Conservation (phyloP, 2,329 filamentous ascomycete genomes). For the Dactylellina drechsleri region DNA sequence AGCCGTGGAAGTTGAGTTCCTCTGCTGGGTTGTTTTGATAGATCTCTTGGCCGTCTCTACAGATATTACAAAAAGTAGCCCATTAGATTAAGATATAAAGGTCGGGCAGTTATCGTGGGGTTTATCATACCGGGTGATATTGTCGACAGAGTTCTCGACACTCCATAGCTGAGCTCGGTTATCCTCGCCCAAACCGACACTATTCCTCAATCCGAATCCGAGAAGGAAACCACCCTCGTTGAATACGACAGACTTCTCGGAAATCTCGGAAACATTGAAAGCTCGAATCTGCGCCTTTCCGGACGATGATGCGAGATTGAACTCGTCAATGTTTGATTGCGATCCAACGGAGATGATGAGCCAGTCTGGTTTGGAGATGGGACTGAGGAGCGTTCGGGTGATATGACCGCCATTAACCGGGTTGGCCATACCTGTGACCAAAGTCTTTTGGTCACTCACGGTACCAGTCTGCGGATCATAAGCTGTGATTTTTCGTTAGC, state of each 20-base stretch:
- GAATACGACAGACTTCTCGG: conserved; percentile 65
- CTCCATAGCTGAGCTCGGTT: conserved; percentile 65
- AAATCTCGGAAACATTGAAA: conserved; percentile 66
- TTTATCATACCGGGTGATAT: conserved; percentile 65
- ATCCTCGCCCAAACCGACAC: conserved; percentile 75
- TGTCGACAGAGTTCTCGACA: conserved; percentile 77
- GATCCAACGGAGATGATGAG: conserved; percentile 75
- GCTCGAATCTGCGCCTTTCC: conserved; percentile 75
- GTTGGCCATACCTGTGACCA: conserved; percentile 59
- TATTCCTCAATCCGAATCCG: conserved; percentile 78
- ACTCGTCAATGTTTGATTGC: conserved; percentile 70
- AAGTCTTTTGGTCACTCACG: conserved; percentile 32
- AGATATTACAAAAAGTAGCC: background rate
- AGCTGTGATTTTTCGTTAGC: conserved; percentile 13
- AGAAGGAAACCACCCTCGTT: conserved; percentile 66
- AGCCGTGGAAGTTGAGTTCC: conserved; percentile 77
- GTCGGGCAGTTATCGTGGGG: background rate
- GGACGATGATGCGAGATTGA: conserved; percentile 66
- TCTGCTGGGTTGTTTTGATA: conserved; percentile 75
- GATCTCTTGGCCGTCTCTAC: conserved; percentile 67
- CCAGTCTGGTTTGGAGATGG: conserved; percentile 65
- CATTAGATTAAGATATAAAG: background rate
- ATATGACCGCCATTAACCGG: conserved; percentile 71
- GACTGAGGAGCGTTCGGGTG: conserved; percentile 75
- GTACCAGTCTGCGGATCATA: conserved; percentile 44